Evolutionary conservation across 805 yeast species (phyloP), one percentile per base, ranked within the genome.

Genomic region (Suhomyces sp.): DNA sequence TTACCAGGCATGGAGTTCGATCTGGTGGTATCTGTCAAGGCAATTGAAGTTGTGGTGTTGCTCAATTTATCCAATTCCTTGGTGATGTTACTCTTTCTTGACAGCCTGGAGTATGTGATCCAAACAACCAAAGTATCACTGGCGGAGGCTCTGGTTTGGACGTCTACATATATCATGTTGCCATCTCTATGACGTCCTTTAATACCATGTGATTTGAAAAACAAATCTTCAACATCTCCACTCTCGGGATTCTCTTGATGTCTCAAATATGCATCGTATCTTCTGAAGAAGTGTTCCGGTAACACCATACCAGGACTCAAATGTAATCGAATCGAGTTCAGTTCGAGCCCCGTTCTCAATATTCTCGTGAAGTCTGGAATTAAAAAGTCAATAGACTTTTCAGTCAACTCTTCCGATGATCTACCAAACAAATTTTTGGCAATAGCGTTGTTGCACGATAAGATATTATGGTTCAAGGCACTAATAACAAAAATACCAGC

Each of bases 261-360:
- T 53, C 54, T 52, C 53, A 71, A 57, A 49, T 78, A 73, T 0
- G 87, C 84, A 51, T 77, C 75, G 49, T 83, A 76, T 57, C 85
- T 84, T 55, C 97, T 79, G 71, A 93, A 91, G 64, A 87, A 86
- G 68, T 91, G 97, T 66, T 92, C 98, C 0, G 97, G 96, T 10
- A 92, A 71, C 0, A 92, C 97, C 47, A 89, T 69, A 1, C 97
- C 97, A 0, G 86, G 81, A 6, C 60, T 64, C 21, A 71, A 50
- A 19, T 60, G 57, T 27, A 63, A 55, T 0, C 54, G 57, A 7
- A 63, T 61, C 4, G 53, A 46, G 40, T 63, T 63, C 25, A 62
- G 65, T 2, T 65, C 66, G 12, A 67, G 52, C 1, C 85, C 83
- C 19, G 63, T 56, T 1, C 68, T 64, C 47, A 84, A 62, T 19